Conservation (phyloP, 345 rosid genomes). For the Salix exigua region DNA sequence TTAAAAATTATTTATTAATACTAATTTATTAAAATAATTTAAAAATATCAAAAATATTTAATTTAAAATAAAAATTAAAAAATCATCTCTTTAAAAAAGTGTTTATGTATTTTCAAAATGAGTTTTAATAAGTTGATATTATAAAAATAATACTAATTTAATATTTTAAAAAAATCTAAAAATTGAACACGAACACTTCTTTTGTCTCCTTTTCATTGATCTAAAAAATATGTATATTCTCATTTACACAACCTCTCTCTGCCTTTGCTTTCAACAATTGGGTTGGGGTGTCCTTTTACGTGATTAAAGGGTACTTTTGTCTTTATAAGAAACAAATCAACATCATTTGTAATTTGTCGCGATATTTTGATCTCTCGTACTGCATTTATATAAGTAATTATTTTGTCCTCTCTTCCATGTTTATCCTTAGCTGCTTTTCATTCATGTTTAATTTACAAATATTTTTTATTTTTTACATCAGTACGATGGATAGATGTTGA, state of each 20-base stretch:
- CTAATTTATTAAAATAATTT: too few species aligned
- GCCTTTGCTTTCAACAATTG: constrained; percentile 10
- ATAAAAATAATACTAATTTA: too few species aligned
- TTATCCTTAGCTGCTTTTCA: background rate
- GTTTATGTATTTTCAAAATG: too few species aligned
- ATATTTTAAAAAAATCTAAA: too few species aligned
- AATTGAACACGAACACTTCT: background rate
- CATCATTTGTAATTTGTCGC: background rate
- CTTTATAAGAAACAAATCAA: background rate
- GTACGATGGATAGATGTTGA: too few species aligned
- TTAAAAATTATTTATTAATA: too few species aligned
- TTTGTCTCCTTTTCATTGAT: constrained; percentile 20
- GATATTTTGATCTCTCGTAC: background rate
- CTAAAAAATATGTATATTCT: background rate
- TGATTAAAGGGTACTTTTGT: constrained; percentile 29
- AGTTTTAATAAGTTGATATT: too few species aligned
- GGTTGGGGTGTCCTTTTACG: constrained; percentile 30
- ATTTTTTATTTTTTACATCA: too few species aligned
- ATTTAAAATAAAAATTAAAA: too few species aligned
- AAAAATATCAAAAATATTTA: too few species aligned
- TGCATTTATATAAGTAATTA: background rate
- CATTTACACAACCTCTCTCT: constrained; percentile 24
- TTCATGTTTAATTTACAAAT: too few species aligned
- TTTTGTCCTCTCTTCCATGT: background rate
- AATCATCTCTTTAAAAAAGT: too few species aligned